These are phyloP conservation scores for Entomophthora muscae DNA, from an alignment of 371 early-diverging fungal genomes.

Conservation along the genomic window DNA sequence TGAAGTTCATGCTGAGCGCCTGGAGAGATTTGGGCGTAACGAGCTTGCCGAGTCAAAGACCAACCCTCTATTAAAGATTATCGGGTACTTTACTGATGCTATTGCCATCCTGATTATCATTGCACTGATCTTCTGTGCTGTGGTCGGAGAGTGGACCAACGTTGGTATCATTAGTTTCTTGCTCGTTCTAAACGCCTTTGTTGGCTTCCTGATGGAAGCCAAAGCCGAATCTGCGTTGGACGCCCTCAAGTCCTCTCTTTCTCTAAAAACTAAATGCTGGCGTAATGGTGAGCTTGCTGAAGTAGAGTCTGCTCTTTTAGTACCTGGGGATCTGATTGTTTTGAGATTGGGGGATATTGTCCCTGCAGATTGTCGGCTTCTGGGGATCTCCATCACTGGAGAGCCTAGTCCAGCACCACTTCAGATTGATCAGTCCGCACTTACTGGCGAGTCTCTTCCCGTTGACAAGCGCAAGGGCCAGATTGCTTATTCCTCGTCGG, in stretches of 20 bases:
- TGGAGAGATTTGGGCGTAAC: slow-evolving; percentile 47
- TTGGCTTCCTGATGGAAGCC: slow-evolving; percentile 80
- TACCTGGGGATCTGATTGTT: slow-evolving; percentile 79
- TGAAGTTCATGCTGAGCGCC: slow-evolving; percentile 33
- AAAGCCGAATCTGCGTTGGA: slow-evolving; percentile 80
- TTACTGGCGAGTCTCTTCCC: slow-evolving; percentile 88
- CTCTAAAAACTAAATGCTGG: slow-evolving; percentile 60
- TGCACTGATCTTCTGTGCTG: slow-evolving; percentile 48
- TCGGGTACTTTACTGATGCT: slow-evolving; percentile 74
- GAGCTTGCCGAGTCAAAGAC: slow-evolving; percentile 63
- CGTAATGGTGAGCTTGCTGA: slow-evolving; percentile 63
- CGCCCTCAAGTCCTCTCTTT: slow-evolving; percentile 52
- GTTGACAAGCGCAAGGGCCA: slow-evolving; percentile 63
- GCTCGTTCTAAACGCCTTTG: slow-evolving; percentile 70
- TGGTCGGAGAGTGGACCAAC: slow-evolving; percentile 44
- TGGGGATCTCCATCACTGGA: slow-evolving; percentile 71
- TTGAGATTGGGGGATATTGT: slow-evolving; percentile 85
- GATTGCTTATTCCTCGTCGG: slow-evolving; percentile 66
- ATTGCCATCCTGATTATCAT: slow-evolving; percentile 77
- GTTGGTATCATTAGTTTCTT: slow-evolving; percentile 71
- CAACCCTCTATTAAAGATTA: slow-evolving; percentile 70
- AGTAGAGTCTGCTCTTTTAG: slow-evolving; percentile 55
- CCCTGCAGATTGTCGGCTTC: slow-evolving; percentile 78
- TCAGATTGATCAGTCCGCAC: slow-evolving; percentile 84
- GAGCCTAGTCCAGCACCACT: slow-evolving; percentile 54